These are phyloP conservation scores for Plasmodium gaboni DNA, from an alignment of 169 alveolate species.

Conservation along the genomic window DNA sequence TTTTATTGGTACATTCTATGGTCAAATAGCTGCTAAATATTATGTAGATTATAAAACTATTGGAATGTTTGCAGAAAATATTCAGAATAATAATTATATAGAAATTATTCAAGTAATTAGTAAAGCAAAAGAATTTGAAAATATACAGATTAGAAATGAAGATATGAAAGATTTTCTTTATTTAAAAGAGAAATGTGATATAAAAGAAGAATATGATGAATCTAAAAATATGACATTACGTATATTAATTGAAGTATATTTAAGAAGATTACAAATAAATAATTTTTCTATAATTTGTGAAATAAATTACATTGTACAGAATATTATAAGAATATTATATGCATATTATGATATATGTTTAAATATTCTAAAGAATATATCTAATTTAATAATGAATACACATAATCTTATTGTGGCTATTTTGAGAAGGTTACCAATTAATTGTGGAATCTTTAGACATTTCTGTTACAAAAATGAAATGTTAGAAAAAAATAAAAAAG, in stretches of 20 bases:
- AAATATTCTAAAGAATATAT: constrained; percentile 86
- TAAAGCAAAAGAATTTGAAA: constrained; percentile 72
- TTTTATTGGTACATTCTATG: constrained; percentile 88
- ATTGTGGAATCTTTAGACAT: constrained; percentile 46
- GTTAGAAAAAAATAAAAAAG: constrained; percentile 22
- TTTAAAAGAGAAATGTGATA: constrained; percentile 47
- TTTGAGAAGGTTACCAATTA: constrained; percentile 50
- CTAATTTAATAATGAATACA: constrained; percentile 86
- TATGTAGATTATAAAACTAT: constrained; percentile 91
- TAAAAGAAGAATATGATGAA: constrained; percentile 59
- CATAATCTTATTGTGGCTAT: constrained; percentile 78
- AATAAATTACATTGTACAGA: constrained; percentile 93
- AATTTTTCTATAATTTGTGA: constrained; percentile 94
- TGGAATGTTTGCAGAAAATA: constrained; percentile 57
- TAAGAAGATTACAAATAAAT: constrained; percentile 86
- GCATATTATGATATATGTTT: constrained; percentile 94
- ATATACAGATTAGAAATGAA: constrained; percentile 72
- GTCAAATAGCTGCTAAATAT: constrained; percentile 90
- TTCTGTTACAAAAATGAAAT: constrained; percentile 63
- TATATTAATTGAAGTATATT: constrained; percentile 91
- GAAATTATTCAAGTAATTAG: constrained; percentile 67
- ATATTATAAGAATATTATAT: constrained; percentile 93
- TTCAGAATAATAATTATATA: constrained; percentile 37
- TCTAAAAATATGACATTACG: constrained; percentile 65
- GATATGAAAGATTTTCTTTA: constrained; percentile 69